Evolutionary conservation across 192 early-diverging fungal species (phyloP).

Genomic region (Backusella australiensis): DNA sequence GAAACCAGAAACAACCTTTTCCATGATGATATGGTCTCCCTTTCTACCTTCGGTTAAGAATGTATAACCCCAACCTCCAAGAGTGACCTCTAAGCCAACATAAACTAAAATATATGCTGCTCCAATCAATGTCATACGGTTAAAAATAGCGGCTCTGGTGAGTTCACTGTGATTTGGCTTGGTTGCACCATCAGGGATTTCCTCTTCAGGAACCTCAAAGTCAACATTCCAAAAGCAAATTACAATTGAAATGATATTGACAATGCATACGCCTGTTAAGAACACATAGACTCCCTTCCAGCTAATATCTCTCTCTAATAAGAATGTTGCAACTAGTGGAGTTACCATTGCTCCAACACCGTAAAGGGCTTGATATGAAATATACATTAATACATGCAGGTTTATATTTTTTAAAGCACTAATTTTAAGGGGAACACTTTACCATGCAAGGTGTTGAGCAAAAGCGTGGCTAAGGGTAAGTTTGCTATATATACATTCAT

Average conservation of each 20-base stretch:
- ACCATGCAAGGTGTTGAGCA: conserved; percentile 40
- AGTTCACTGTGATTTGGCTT: background rate
- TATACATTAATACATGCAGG: background rate
- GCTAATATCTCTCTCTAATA: conserved; percentile 18
- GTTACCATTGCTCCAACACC: conserved; percentile 33
- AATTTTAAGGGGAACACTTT: background rate
- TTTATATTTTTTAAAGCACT: background rate
- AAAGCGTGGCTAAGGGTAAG: conserved; percentile 29
- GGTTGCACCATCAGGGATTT: background rate
- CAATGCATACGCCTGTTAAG: conserved; percentile 10
- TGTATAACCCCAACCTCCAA: conserved; percentile 37
- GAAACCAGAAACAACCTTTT: conserved; percentile 28
- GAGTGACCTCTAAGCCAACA: conserved; percentile 37
- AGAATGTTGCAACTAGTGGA: conserved; percentile 25
- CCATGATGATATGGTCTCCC: conserved; percentile 26
- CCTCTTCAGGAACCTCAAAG: conserved; percentile 3
- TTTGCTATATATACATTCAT: conserved; percentile 31
- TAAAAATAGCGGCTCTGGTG: conserved; percentile 10
- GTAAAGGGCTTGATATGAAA: conserved; percentile 24
- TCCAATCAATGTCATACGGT: conserved; percentile 22
- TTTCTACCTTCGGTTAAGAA: conserved; percentile 27
- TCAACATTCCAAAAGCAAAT: conserved; percentile 20
- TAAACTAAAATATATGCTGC: conserved; percentile 35
- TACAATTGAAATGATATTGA: conserved; percentile 18
- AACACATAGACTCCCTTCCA: conserved; percentile 36